These are phyloP conservation scores for Diaporthe batatas DNA, from an alignment of 2,329 filamentous ascomycete species.

Conservation along the genomic window DNA sequence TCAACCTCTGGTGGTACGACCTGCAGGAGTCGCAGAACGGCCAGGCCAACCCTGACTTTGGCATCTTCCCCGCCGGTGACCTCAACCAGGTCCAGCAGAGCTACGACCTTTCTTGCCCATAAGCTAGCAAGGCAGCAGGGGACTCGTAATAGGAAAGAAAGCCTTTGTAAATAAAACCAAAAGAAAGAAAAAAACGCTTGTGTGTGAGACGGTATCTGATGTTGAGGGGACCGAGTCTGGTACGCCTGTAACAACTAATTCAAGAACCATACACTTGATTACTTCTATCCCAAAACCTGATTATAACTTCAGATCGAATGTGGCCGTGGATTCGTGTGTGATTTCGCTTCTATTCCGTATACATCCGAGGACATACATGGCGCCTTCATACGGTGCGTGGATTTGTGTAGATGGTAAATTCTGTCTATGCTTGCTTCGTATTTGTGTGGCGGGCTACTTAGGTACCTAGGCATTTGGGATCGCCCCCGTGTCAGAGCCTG, in stretches of 20 bases:
- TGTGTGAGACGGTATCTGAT: neutral
- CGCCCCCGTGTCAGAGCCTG: neutral
- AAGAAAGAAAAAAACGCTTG: neutral
- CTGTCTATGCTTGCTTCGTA: neutral
- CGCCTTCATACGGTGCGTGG: no score
- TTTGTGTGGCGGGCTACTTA: no score
- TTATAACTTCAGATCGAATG: no score
- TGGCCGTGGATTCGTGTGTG: neutral
- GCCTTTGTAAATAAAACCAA: neutral
- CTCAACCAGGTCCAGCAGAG: slow-evolving; percentile 46
- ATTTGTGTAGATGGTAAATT: neutral
- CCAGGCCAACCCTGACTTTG: slow-evolving; percentile 52
- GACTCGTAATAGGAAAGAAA: neutral
- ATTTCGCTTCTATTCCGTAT: no score
- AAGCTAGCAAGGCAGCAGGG: slow-evolving; percentile 40
- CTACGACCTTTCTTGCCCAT: slow-evolving; percentile 50
- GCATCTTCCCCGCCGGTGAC: slow-evolving; percentile 53
- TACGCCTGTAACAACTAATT: neutral
- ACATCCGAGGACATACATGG: no score
- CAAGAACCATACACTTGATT: neutral
- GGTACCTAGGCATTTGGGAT: no score
- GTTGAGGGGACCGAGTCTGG: neutral
- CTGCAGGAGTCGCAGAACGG: slow-evolving; percentile 54
- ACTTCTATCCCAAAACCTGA: neutral
- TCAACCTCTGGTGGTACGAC: slow-evolving; percentile 55